Percentiles rank a stretch among this genome's conserved stretches.
phyloP scores from a whole-genome alignment of 1,139 yeast species.

The Tardiomyces digboiensis region DNA sequence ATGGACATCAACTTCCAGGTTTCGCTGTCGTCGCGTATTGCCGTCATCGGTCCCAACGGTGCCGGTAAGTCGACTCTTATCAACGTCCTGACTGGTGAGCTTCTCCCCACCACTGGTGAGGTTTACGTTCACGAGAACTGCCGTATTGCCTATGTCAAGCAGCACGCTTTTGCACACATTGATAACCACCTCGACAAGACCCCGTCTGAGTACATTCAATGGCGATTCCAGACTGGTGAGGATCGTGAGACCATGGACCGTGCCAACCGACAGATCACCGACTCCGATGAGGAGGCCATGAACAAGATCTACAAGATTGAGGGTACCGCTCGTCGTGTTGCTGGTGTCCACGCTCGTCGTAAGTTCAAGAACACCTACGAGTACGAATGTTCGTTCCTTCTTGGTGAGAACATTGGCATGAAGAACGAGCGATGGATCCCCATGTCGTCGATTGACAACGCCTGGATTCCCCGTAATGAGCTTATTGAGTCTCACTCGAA shows the following conservation, averaged over 20 bases:
- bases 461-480: constrained; percentile 99
- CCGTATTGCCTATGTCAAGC: constrained; percentile 99
- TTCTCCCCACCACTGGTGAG: constrained; percentile 96
- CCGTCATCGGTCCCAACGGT: constrained; percentile 99
- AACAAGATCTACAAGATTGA: constrained; percentile 98
- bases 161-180: constrained; percentile 99
- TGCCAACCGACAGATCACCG: constrained; percentile 98
- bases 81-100: constrained; percentile 98
- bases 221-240: constrained; percentile 99
- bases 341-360: constrained; percentile 94
- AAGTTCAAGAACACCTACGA: constrained; percentile 99
- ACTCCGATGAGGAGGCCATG: constrained; percentile 96
- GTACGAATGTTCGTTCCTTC: constrained; percentile 93
- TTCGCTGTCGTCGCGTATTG: constrained; percentile 98
- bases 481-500: constrained; percentile 96
- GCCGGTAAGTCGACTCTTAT: constrained; percentile 99
- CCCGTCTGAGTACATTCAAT: constrained; percentile 99
- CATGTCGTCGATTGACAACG: constrained; percentile 99
- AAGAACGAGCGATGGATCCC: constrained; percentile 99
- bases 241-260: constrained; percentile 99
- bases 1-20: constrained; percentile 97
- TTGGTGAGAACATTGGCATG: constrained; percentile 99
- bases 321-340: constrained; percentile 97
- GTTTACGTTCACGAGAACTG: constrained; percentile 99
- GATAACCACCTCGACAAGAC: constrained; percentile 98